Evolutionary conservation across 2,329 filamentous ascomycete genomes (phyloP).

Genomic region (Sclerotinia trifoliorum): DNA sequence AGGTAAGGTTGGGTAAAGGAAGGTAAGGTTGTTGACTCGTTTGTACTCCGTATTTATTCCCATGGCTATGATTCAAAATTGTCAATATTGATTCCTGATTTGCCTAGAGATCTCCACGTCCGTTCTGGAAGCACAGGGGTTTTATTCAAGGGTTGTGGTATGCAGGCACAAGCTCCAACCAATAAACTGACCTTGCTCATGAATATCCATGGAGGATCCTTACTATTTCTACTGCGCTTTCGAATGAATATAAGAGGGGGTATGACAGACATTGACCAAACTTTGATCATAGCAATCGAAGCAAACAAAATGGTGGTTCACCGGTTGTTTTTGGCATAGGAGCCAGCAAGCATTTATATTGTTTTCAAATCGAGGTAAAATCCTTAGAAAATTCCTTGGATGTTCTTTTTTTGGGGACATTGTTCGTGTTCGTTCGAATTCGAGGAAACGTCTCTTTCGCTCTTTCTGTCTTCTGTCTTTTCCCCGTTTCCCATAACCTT

Average conservation of each 20-base stretch:
- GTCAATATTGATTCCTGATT: constrained; percentile 22
- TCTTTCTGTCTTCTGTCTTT: constrained; percentile 4
- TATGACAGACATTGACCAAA: neutral
- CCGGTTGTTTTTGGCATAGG: neutral
- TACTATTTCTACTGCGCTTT: constrained; percentile 7
- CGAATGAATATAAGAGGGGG: neutral
- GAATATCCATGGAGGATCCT: constrained; percentile 17
- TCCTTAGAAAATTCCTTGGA: neutral
- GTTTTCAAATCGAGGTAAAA: neutral
- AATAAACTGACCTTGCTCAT: constrained; percentile 17
- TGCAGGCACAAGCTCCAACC: constrained; percentile 3
- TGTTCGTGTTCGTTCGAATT: neutral
- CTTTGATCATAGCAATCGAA: constrained; percentile 16
- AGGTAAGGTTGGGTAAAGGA: neutral
- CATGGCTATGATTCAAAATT: constrained; percentile 12
- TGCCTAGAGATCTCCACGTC: constrained; percentile 18
- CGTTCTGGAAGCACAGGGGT: constrained; percentile 16
- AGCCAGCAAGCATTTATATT: constrained; percentile 11
- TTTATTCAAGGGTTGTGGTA: constrained; percentile 6
- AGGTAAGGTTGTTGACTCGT: constrained; percentile 15
- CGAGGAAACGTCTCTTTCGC: neutral
- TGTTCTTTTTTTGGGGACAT: neutral
- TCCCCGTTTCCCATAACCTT: neutral
- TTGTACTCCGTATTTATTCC: neutral
- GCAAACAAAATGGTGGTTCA: neutral